Base-by-base conservation (phyloP, 805 yeast species). In the Isabelozyma gotoi region DNA sequence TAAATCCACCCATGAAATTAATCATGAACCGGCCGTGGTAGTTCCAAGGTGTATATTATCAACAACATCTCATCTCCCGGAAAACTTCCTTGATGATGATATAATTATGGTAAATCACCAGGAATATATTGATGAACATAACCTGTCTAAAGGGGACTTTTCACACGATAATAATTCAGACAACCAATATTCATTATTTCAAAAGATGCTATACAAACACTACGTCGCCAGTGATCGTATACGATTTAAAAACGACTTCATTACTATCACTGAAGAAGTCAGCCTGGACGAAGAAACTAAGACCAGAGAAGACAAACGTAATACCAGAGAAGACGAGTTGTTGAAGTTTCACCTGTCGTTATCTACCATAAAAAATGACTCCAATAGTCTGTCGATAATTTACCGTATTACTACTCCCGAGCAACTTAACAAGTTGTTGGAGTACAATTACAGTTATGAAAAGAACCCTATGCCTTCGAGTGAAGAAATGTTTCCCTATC, bases 401-500 rank as follows among this genome's bases (percentile, higher is more conserved):
- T 44, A 29, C 16, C 37, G 42, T 3, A 33, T 52, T 7, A 40
- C 34, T 14, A 33, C 33, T 6, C 44, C 47, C 7, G 40, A 39
- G 14, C 46, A 56, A 32, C 45, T 60, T 14, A 40, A 38, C 18
- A 47, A 45, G 14, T 47, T 58, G 20, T 52, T 56, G 27, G 49
- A 50, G 19, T 48, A 46, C 43, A 48, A 52, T 37, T 53, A 57
- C 41, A 46, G 49, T 20, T 18, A 5, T 17, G 47, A 46, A 8
- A 47, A 36, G 29, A 53, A 52, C 24, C 36, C 44, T 10, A 34
- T 49, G 19, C 53, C 59, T 1, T 37, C 43, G 7, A 33, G 44
- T 6, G 33, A 15, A 4, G 47, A 46, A 7, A 42, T 67, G 49
- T 67, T 68, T 43, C 73, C 73, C 2, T 67, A 60, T 45, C 55